phyloP scores from a whole-genome alignment of 2,329 filamentous ascomycete genomes.

The Emmonsiellopsis sp. region DNA sequence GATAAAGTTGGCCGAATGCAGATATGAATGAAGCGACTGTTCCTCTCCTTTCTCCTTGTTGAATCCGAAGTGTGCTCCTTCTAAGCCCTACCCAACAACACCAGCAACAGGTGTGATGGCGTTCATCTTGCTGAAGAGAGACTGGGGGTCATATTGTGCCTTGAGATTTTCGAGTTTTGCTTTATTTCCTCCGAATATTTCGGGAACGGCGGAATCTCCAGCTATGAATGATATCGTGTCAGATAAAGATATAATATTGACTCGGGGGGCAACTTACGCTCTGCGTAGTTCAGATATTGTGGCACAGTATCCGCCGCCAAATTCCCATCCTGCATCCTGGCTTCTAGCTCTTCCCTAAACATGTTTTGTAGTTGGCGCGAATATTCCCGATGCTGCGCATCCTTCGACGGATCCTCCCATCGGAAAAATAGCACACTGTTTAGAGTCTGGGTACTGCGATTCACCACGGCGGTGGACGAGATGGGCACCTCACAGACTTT shows the following conservation, averaged over 20 bases:
- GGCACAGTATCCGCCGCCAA: conserved; percentile 14
- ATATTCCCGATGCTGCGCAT: conserved; percentile 24
- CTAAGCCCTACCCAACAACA: not conserved
- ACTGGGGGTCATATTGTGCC: conserved; percentile 37
- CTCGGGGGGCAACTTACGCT: conserved; percentile 6
- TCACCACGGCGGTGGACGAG: conserved; percentile 32
- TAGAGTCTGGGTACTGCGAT: conserved; percentile 29
- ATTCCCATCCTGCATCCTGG: conserved; percentile 1
- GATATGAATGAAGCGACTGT: too few relatives aligned
- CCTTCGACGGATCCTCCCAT: conserved; percentile 27
- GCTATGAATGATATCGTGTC: conserved; percentile 15
- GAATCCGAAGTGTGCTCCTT: too few relatives aligned
- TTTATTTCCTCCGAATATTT: conserved; percentile 39
- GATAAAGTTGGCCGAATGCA: too few relatives aligned
- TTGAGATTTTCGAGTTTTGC: conserved; percentile 34
- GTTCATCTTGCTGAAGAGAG: conserved; percentile 39
- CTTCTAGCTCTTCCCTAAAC: conserved; percentile 20
- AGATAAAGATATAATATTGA: conserved; percentile 10
- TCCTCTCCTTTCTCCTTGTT: too few relatives aligned
- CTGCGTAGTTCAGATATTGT: conserved; percentile 27
- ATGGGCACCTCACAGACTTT: conserved; percentile 22
- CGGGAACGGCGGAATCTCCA: conserved; percentile 22
- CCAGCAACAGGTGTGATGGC: conserved; percentile 17
- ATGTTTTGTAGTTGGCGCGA: conserved; percentile 24
- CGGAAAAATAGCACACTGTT: conserved; percentile 29